Conservation (phyloP, 805 yeast genomes). For the Candida ovalis region DNA sequence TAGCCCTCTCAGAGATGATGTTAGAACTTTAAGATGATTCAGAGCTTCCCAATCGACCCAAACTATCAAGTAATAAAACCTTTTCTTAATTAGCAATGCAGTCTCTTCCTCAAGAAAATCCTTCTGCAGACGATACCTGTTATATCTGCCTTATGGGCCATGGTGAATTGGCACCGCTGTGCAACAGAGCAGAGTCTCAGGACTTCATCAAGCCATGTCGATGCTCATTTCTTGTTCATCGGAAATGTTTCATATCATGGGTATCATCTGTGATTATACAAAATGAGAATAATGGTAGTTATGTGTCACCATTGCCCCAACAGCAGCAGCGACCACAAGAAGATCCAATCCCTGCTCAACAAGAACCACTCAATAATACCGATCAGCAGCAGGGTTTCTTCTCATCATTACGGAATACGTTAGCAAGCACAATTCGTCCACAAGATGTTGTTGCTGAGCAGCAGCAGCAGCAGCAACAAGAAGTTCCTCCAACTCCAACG, state of each 20-base stretch:
- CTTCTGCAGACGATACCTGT: constrained; percentile 17
- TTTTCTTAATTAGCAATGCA: constrained; percentile 11
- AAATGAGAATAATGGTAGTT: constrained; percentile 1
- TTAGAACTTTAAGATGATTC: too few species aligned
- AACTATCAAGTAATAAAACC: too few species aligned
- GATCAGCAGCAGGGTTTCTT: not conserved
- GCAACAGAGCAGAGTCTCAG: constrained; percentile 26
- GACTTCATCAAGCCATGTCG: constrained; percentile 44
- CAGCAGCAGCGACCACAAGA: constrained; percentile 1
- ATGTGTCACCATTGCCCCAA: not conserved
- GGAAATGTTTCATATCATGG: constrained; percentile 42
- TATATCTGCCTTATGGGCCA: constrained; percentile 29
- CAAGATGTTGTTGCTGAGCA: not conserved
- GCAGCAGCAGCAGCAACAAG: constrained; percentile 1
- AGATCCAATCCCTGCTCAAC: too few species aligned
- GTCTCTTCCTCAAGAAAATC: constrained; percentile 12
- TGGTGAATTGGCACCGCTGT: constrained; percentile 31
- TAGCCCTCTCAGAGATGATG: too few species aligned
- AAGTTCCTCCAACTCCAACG: constrained; percentile 5
- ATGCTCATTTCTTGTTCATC: constrained; percentile 44
- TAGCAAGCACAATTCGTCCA: not conserved
- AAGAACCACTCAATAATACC: not conserved
- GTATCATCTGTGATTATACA: constrained; percentile 16
- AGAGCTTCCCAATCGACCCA: too few species aligned
- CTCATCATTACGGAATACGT: not conserved